A percentile compares a stretch with the other conserved stretches of the same genome.
Conservation (phyloP, 2,329 filamentous ascomycete species). For the Epichloe gansuensis region DNA sequence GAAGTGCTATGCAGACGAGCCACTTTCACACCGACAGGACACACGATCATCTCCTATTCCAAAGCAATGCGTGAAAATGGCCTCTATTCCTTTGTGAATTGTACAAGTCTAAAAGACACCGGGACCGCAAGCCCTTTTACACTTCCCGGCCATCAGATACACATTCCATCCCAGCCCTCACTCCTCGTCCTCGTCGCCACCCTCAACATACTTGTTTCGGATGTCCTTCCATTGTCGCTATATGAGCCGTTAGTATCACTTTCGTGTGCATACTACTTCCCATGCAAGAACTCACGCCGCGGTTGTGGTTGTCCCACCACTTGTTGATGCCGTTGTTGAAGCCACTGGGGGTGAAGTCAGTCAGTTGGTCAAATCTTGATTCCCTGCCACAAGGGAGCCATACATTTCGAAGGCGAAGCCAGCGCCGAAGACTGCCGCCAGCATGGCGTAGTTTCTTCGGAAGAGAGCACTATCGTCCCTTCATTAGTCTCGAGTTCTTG, state of each 20-base stretch:
- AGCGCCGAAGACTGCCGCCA: conserved; percentile 70
- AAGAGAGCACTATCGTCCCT: conserved; percentile 55
- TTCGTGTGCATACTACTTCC: not conserved
- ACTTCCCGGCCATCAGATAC: conserved; percentile 3
- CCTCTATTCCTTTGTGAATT: conserved; percentile 20
- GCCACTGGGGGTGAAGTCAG: conserved; percentile 42
- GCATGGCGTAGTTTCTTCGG: conserved; percentile 77
- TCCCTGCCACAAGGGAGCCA: conserved; percentile 23
- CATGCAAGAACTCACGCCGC: conserved; percentile 57
- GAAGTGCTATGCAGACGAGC: not conserved
- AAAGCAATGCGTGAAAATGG: not conserved
- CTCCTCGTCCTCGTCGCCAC: conserved; percentile 52
- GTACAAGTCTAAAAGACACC: conserved; percentile 21
- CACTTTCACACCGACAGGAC: not conserved
- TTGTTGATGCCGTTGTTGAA: conserved; percentile 74
- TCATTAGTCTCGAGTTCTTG: conserved; percentile 14
- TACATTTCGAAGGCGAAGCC: conserved; percentile 95
- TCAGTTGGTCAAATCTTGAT: conserved; percentile 8
- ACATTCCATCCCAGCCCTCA: conserved; percentile 8
- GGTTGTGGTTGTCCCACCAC: conserved; percentile 85
- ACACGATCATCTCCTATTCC: not conserved
- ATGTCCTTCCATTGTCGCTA: conserved; percentile 99
- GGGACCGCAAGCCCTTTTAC: conserved; percentile 7
- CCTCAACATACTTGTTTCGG: conserved; percentile 72
- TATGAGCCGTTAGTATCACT: conserved; percentile 14